Conservation (phyloP, 2,329 filamentous ascomycete species). For the Beauveria caledonica region DNA sequence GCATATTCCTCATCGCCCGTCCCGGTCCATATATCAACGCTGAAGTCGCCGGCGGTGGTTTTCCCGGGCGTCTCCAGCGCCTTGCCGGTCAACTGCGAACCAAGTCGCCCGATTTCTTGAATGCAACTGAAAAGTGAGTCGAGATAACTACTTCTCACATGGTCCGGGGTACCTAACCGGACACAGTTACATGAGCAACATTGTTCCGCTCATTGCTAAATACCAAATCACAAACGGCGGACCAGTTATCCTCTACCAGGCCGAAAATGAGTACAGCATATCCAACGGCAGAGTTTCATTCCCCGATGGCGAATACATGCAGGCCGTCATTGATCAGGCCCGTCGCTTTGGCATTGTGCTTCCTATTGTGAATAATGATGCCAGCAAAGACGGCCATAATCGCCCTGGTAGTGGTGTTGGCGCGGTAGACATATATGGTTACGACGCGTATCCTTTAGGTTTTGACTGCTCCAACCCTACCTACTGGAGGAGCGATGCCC, state of each 20-base stretch:
- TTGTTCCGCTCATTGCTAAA: conserved; percentile 54
- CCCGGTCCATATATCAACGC: conserved; percentile 65
- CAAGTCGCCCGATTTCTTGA: conserved; percentile 45
- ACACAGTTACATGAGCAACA: conserved; percentile 44
- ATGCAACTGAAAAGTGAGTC: conserved; percentile 50
- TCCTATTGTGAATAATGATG: conserved; percentile 64
- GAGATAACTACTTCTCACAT: background rate
- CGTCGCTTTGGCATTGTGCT: conserved; percentile 57
- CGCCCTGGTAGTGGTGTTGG: conserved; percentile 14
- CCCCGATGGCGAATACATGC: conserved; percentile 57
- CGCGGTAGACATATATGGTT: conserved; percentile 36
- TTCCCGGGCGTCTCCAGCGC: conserved; percentile 63
- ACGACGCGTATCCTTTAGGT: conserved; percentile 35
- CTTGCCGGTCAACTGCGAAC: conserved; percentile 51
- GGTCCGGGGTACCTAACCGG: background rate
- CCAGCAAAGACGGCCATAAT: conserved; percentile 27
- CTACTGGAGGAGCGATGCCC: conserved; percentile 45
- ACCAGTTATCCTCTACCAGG: conserved; percentile 61
- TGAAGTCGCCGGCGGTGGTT: conserved; percentile 60
- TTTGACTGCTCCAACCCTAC: conserved; percentile 35
- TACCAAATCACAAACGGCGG: conserved; percentile 69
- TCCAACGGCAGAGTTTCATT: conserved; percentile 34
- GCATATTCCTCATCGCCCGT: conserved; percentile 60
- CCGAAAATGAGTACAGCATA: conserved; percentile 56
- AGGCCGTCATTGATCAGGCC: conserved; percentile 56